Evolutionary conservation across 768 basidiomycete species (phyloP).

Genomic region (Hemileccinum impolitum): DNA sequence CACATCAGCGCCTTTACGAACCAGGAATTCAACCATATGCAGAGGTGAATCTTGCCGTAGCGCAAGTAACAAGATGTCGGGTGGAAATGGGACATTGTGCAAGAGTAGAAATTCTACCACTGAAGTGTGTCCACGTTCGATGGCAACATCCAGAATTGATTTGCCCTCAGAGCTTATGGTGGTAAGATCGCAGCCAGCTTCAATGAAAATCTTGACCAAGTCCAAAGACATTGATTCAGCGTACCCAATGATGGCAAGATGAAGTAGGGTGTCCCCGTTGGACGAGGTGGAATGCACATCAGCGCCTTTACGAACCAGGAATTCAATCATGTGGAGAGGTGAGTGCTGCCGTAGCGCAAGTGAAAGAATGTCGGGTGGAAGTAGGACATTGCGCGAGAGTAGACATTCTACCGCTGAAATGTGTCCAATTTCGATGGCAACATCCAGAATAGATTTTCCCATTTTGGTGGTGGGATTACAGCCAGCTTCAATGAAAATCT

Average conservation of each 20-base stretch:
- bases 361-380: not conserved
- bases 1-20: not conserved
- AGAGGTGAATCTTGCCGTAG: not conserved
- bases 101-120: not conserved
- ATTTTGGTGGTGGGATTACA: not conserved
- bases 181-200: not conserved
- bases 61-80: not conserved
- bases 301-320: not conserved
- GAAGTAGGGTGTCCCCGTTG: not conserved
- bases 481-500: not conserved
- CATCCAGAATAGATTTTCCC: not conserved
- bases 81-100: not conserved
- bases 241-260: not conserved
- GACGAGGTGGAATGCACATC: not conserved
- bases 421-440: not conserved
- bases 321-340: not conserved
- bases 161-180: not conserved
- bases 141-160: not conserved
- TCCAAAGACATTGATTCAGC: not conserved
- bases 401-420: not conserved
- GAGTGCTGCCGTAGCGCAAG: not conserved
- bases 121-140: not conserved
- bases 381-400: not conserved
- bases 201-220: not conserved
- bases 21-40: not conserved